Evolutionary conservation across 352 stramenopile genomes (phyloP).

Genomic region (Globisporangium irregulare): DNA sequence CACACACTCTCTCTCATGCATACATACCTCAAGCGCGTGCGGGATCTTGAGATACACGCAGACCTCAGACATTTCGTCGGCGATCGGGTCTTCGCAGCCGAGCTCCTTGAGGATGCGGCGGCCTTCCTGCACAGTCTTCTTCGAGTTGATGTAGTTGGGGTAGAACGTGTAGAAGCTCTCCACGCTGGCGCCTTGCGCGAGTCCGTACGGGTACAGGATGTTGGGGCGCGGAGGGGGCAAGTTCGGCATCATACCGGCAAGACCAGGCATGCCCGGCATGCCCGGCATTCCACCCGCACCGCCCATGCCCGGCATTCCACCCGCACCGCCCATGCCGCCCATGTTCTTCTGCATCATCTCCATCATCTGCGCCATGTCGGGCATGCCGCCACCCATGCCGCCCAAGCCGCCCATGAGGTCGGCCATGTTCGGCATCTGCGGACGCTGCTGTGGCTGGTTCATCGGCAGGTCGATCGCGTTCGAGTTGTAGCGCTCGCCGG

Average conservation of each 20-base stretch:
- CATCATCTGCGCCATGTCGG: slow-evolving; percentile 43
- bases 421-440: slow-evolving; percentile 43
- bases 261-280: slow-evolving; percentile 47
- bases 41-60: slow-evolving; percentile 79
- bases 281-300: slow-evolving; percentile 34
- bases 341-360: slow-evolving; percentile 43
- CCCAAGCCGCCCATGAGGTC: slow-evolving; percentile 52
- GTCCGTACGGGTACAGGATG: slow-evolving; percentile 63
- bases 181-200: slow-evolving; percentile 52
- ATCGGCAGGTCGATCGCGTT: slow-evolving; percentile 54
- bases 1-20: neutral
- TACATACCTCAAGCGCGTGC: slow-evolving; percentile 63
- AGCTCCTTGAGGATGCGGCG: slow-evolving; percentile 66
- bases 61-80: slow-evolving; percentile 83
- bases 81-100: slow-evolving; percentile 66
- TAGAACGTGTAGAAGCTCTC: slow-evolving; percentile 78
- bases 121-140: slow-evolving; percentile 80
- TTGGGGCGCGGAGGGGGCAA: slow-evolving; percentile 48
- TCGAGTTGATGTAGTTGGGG: slow-evolving; percentile 83
- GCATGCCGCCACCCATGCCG: slow-evolving; percentile 32
- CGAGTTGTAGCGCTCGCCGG: slow-evolving; percentile 81
- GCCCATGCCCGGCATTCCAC: slow-evolving; percentile 42
- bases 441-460: slow-evolving; percentile 31
- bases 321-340: slow-evolving; percentile 22
- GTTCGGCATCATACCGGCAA: slow-evolving; percentile 28